Evolutionary conservation across 2,329 filamentous ascomycete species (phyloP), one percentile per base, ranked within the genome.

Genomic region (Cercospora nicotianae): DNA sequence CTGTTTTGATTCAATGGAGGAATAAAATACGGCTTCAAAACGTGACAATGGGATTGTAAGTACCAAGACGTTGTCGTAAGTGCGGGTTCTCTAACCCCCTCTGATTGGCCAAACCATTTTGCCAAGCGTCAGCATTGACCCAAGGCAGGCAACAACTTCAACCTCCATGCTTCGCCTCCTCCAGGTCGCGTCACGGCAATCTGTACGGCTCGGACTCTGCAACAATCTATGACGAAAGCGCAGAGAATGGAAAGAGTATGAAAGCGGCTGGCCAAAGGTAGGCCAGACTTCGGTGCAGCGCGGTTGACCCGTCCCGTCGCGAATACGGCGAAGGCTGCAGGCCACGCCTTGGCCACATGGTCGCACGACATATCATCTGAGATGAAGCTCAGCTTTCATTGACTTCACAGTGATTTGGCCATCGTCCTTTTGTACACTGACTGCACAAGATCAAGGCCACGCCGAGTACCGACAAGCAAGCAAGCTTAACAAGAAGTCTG

Each of bases 401-500:
- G 48, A 28, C 48, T 55, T 23, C 36, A 42, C 36, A 23, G 16
- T 8, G 48, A 12, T n/a, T 6, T 6, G 28, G 10, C 12, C 48
- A 8, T 28, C 48, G 20, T 23, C 2, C 23, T n/a, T 28, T 55
- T 2, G 20, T 28, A 16, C 20, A 55, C 48, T 28, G 48, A 28
- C 48, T 26, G 23, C 23, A 55, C 48, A 28, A 26, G 12, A 55
- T 18, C 23, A 16, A 28, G 48, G 26, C 20, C n/a, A 16, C 55
- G 18, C 10, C 10, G 8, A 5, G 28, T 12, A 59, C 55, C 31
- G 26, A 33, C 55, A 12, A 36, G 18, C 42, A 53, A 63, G 23
- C 42, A 63, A 63, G 61, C 61, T 55, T 55, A 26, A 55, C 42
- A 39, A 53, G 61, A 63, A 63, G 61, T n/a, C 26, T 63, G 39